Percentiles rank a stretch among this genome's conserved stretches.
Evolutionary conservation across 306 rosid species (phyloP).

Genomic region (Cyamopsis tetragonoloba): DNA sequence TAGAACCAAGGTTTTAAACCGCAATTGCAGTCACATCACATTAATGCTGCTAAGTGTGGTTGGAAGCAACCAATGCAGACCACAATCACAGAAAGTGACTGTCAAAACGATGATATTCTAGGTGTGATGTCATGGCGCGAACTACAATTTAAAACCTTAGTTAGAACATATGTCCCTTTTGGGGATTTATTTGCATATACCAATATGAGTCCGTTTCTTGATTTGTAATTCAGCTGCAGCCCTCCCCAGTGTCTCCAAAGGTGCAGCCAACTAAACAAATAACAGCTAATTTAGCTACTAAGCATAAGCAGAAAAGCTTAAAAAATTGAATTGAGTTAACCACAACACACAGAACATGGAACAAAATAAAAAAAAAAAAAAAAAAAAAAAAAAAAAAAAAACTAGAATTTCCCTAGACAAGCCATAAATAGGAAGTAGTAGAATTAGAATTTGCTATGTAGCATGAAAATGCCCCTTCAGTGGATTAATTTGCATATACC

Average conservation of each 20-base stretch:
- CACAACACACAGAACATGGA: background rate
- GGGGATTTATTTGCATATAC: conserved; percentile 27
- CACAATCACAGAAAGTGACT: no score
- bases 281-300: conserved; percentile 29
- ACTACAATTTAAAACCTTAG: no score
- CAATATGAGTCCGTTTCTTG: conserved; percentile 81
- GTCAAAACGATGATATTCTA: no score
- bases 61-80: no score
- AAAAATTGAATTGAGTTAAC: background rate
- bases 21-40: no score
- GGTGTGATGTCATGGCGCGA: no score
- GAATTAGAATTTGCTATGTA: no score
- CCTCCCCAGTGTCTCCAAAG: conserved; percentile 71
- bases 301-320: conserved; percentile 4
- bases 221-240: conserved; percentile 69
- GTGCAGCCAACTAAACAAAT: conserved; percentile 78
- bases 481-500: background rate
- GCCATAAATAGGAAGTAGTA: background rate
- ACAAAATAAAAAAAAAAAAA: background rate
- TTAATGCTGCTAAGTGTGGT: no score
- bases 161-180: conserved; percentile 8
- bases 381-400: background rate
- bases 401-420: background rate
- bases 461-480: no score
- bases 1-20: no score